Conservation (phyloP, 805 yeast genomes). For the Brettanomyces custersianus region DNA sequence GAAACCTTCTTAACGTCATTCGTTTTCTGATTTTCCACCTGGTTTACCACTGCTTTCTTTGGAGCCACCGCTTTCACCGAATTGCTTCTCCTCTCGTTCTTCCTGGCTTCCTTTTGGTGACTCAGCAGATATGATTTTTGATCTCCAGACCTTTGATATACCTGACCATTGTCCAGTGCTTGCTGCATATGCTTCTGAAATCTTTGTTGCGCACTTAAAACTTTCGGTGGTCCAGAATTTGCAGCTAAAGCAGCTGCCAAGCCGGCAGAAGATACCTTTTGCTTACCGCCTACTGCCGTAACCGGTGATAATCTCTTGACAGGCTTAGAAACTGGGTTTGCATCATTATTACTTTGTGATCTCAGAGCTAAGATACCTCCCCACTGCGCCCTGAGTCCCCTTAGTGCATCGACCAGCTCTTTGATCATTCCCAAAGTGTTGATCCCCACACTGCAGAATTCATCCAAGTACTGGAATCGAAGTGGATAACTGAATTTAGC, state of each 20-base stretch:
- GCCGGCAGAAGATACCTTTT: too few relatives aligned
- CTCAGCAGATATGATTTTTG: too few relatives aligned
- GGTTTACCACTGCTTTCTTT: background rate
- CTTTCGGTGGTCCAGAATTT: constrained; percentile 4
- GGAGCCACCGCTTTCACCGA: background rate
- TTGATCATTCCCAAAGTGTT: background rate
- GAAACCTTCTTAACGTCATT: background rate
- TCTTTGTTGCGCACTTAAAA: constrained; percentile 26
- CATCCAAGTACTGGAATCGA: background rate
- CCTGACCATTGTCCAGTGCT: constrained; percentile 23
- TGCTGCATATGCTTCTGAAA: constrained; percentile 26
- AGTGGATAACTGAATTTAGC: background rate
- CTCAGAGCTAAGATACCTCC: background rate
- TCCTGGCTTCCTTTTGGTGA: background rate
- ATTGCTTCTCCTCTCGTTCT: background rate
- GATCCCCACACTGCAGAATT: background rate
- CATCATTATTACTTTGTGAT: background rate
- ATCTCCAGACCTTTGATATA: too few relatives aligned
- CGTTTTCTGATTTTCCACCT: background rate
- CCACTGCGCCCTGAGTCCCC: background rate
- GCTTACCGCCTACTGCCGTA: background rate
- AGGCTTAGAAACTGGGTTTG: background rate
- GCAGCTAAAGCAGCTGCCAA: background rate
- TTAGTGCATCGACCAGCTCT: constrained; percentile 1
- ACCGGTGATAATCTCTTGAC: background rate